Evolutionary conservation across 1,284 basidiomycete genomes (phyloP).

Genomic region (Pyrrhoderma noxium): DNA sequence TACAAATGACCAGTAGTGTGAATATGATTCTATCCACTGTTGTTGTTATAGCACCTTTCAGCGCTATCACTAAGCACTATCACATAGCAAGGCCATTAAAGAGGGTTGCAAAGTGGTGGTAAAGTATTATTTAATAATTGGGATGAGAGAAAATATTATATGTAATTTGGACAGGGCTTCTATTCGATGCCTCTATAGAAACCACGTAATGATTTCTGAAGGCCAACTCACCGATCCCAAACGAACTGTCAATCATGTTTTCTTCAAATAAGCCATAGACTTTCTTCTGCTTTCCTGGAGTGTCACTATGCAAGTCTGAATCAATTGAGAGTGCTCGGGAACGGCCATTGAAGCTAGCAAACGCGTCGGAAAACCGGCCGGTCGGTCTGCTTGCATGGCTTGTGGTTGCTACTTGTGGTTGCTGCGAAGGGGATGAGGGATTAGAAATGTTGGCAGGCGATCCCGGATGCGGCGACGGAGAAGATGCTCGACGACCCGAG

Average conservation of each 20-base stretch:
- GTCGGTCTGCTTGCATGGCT: conserved; percentile 9
- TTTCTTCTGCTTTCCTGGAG: no score
- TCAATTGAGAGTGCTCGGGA: conserved; percentile 9
- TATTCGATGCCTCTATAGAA: no score
- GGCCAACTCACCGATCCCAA: conserved; percentile 17
- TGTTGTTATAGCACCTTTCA: no score
- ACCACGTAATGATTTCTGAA: no score
- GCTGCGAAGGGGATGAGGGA: conserved; percentile 13
- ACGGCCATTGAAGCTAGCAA: conserved; percentile 13
- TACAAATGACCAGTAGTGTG: no score
- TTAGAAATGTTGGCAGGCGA: conserved; percentile 11
- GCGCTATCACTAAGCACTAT: no score
- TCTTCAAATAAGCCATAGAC: no score
- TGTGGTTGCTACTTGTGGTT: conserved; percentile 9
- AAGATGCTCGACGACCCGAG: conserved; percentile 10
- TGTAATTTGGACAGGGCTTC: no score
- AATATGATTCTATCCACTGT: no score
- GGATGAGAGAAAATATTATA: no score
- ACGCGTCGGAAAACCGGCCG: conserved; percentile 15
- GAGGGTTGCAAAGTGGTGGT: background rate
- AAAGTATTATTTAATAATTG: no score
- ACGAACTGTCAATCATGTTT: conserved; percentile 6
- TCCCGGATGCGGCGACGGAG: conserved; percentile 6
- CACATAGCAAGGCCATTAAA: no score
- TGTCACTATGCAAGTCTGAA: background rate